A percentile compares a stretch with the other conserved stretches of the same genome.
Conservation (phyloP, 1,284 basidiomycete species). For the Trametes hirsuta region DNA sequence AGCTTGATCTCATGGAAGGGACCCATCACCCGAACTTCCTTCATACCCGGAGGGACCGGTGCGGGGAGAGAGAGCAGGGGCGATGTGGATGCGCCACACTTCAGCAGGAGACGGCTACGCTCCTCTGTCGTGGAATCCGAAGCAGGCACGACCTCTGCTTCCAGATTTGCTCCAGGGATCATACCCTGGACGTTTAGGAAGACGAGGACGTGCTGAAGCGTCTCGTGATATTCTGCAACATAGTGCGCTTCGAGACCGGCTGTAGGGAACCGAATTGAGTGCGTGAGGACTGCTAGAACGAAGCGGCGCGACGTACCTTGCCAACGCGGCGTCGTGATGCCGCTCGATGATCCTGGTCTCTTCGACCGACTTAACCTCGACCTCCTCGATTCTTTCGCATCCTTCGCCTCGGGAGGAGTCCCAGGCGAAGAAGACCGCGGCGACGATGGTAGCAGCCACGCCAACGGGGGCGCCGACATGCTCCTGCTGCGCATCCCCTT, state of each 20-base stretch:
- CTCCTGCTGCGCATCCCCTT: conserved; percentile 57
- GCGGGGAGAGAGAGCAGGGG: conserved; percentile 69
- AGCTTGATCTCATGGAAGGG: conserved; percentile 72
- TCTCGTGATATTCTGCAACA: conserved; percentile 86
- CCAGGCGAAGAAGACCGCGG: conserved; percentile 29
- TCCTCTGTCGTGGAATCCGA: conserved; percentile 37
- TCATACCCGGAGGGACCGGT: conserved; percentile 60
- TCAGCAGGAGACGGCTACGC: conserved; percentile 56
- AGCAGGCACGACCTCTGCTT: conserved; percentile 62
- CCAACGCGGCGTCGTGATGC: conserved; percentile 21
- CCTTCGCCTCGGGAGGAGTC: conserved; percentile 17
- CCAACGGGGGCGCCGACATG: conserved; percentile 70
- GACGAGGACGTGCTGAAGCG: conserved; percentile 73
- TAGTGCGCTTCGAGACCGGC: conserved; percentile 60
- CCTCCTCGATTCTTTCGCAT: conserved; percentile 16
- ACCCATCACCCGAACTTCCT: conserved; percentile 49
- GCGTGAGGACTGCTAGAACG: not conserved
- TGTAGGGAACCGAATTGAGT: conserved; percentile 1
- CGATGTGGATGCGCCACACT: conserved; percentile 58
- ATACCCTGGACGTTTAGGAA: conserved; percentile 59
- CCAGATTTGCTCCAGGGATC: conserved; percentile 51
- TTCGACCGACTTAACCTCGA: conserved; percentile 26
- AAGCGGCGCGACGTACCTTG: conserved; percentile 20
- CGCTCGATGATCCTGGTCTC: conserved; percentile 34
- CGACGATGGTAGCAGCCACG: conserved; percentile 56